Evolutionary conservation across 2,329 filamentous ascomycete species (phyloP).

Genomic region (Nothopassalora personata): DNA sequence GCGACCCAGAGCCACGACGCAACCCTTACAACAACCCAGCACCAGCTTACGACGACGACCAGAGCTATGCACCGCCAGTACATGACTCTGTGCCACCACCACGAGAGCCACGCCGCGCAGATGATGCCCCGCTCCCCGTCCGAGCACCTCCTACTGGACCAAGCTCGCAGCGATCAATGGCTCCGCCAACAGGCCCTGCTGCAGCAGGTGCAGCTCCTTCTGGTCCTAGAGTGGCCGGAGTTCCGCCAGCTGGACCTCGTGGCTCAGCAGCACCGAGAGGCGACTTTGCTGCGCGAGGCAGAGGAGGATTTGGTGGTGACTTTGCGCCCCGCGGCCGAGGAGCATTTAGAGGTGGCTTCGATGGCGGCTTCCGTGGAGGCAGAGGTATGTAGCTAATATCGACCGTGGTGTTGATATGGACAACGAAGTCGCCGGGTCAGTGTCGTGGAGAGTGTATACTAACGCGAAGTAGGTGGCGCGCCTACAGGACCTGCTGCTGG

Average conservation of each 20-base stretch:
- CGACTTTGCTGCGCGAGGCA: conserved; percentile 30
- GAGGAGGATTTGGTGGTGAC: conserved; percentile 36
- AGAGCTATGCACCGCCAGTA: conserved; percentile 16
- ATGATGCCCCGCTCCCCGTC: conserved; percentile 20
- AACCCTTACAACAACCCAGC: conserved; percentile 32
- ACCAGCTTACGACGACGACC: conserved; percentile 26
- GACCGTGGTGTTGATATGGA: background rate
- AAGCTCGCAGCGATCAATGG: conserved; percentile 22
- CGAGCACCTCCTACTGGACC: conserved; percentile 28
- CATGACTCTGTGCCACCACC: conserved; percentile 23
- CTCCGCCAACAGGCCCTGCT: conserved; percentile 31
- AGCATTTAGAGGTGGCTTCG: conserved; percentile 25
- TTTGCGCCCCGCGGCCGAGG: conserved; percentile 25
- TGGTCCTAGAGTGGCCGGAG: conserved; percentile 26
- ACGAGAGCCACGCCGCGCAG: conserved; percentile 27
- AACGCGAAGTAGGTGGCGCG: conserved; percentile 1
- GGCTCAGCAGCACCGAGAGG: conserved; percentile 36
- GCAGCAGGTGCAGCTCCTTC: conserved; percentile 28
- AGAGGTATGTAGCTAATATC: conserved; percentile 19
- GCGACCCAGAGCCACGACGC: conserved; percentile 21
- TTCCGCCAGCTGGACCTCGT: conserved; percentile 29
- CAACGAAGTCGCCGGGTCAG: background rate
- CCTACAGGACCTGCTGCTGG: conserved; percentile 13
- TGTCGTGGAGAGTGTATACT: background rate
- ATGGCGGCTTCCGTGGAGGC: conserved; percentile 32